phyloP scores from a whole-genome alignment of 2,329 filamentous ascomycete species.

The Davidsoniella virescens region DNA sequence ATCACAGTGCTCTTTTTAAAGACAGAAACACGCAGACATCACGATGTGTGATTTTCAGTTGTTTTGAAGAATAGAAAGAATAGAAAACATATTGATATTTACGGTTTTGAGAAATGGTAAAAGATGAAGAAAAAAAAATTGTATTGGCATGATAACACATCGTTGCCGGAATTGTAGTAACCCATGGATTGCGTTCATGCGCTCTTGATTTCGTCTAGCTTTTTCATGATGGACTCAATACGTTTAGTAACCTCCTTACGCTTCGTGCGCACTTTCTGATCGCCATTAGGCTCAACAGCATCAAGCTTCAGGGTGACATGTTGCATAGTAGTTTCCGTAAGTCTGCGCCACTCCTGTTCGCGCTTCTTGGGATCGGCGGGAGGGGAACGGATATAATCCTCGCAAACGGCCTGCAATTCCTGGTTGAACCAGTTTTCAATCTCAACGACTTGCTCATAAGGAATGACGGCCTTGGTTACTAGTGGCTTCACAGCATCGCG shows the following conservation, averaged over 20 bases:
- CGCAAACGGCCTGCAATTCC: constrained; percentile 48
- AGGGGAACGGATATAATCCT: constrained; percentile 43
- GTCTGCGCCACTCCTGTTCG: constrained; percentile 55
- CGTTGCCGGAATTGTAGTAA: too few relatives aligned
- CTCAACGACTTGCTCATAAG: constrained; percentile 49
- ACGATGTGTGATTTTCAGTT: too few relatives aligned
- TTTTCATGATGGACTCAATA: constrained; percentile 49
- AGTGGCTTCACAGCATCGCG: not conserved
- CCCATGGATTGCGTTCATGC: too few relatives aligned
- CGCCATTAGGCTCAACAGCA: constrained; percentile 56
- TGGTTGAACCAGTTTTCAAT: constrained; percentile 47
- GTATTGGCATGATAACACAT: too few relatives aligned
- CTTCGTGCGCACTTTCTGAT: constrained; percentile 44
- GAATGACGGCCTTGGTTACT: constrained; percentile 1
- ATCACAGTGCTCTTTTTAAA: too few relatives aligned
- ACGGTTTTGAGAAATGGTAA: too few relatives aligned
- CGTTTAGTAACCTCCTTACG: constrained; percentile 59
- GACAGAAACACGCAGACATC: too few relatives aligned
- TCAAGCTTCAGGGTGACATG: constrained; percentile 65
- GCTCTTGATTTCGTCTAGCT: constrained; percentile 37
- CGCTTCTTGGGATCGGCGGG: constrained; percentile 51
- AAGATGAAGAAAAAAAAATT: too few relatives aligned
- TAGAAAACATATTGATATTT: not conserved
- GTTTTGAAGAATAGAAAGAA: not conserved
- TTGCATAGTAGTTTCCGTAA: constrained; percentile 61